Conservation (phyloP, 768 basidiomycete genomes). For the Macrocybe gigantea region DNA sequence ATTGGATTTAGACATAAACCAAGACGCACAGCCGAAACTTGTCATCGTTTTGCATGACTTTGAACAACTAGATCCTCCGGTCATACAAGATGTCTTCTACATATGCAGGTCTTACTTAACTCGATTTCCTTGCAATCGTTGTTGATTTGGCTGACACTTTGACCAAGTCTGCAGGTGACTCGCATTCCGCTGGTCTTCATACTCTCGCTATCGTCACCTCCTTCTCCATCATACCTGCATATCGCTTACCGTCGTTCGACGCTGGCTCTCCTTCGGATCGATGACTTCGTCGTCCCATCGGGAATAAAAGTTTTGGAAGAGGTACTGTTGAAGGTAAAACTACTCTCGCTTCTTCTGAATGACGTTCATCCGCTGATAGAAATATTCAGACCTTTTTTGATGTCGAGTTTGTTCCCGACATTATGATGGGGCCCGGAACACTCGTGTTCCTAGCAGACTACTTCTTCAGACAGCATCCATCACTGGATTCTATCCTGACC, state of each 20-base stretch:
- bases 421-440: conserved; percentile 54
- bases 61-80: conserved; percentile 57
- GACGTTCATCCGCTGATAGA: conserved; percentile 4
- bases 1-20: conserved; percentile 2
- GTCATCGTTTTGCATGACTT: conserved; percentile 68
- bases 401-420: conserved; percentile 47
- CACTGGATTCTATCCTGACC: conserved; percentile 50
- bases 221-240: conserved; percentile 52
- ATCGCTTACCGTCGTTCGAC: conserved; percentile 53
- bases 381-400: conserved; percentile 58
- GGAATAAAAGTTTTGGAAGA: conserved; percentile 45
- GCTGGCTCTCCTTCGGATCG: conserved; percentile 50
- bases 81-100: conserved; percentile 66
- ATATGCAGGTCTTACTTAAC: conserved; percentile 56
- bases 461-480: conserved; percentile 48
- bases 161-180: conserved; percentile 42
- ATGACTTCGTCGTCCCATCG: conserved; percentile 43
- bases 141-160: background rate
- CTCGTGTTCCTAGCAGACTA: conserved; percentile 56
- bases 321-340: conserved; percentile 46
- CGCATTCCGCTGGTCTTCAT: conserved; percentile 61
- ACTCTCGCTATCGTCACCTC: conserved; percentile 53
- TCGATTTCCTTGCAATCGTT: background rate
- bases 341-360: background rate
- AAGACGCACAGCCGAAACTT: conserved; percentile 28